Evolutionary conservation across 2,329 filamentous ascomycete genomes (phyloP).

Genomic region (Alternaria solani): DNA sequence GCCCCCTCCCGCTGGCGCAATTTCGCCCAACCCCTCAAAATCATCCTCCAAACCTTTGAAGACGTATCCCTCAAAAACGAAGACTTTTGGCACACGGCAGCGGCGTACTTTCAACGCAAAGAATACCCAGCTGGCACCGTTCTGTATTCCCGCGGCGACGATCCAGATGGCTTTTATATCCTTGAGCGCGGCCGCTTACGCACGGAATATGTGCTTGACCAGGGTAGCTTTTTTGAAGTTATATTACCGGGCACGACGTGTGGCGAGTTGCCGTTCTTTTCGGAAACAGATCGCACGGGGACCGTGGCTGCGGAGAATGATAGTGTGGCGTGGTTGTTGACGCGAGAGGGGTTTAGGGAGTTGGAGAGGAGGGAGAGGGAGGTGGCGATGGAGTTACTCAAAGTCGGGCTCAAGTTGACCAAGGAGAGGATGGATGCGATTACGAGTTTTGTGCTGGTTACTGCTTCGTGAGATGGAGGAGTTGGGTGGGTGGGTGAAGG

Average conservation of each 20-base stretch:
- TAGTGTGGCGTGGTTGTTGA: constrained; percentile 83
- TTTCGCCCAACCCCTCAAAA: constrained; percentile 87
- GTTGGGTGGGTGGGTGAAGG: not conserved
- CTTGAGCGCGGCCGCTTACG: constrained; percentile 88
- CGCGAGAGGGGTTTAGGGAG: constrained; percentile 72
- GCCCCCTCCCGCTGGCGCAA: constrained; percentile 73
- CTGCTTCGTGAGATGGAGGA: constrained; percentile 30
- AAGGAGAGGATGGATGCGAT: constrained; percentile 87
- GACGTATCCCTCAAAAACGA: constrained; percentile 85
- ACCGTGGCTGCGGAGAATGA: constrained; percentile 85
- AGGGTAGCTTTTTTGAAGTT: constrained; percentile 87
- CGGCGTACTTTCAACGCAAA: constrained; percentile 75
- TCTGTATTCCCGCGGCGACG: constrained; percentile 78
- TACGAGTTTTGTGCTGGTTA: constrained; percentile 56
- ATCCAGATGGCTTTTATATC: constrained; percentile 85
- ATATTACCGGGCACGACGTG: constrained; percentile 95
- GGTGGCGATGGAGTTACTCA: constrained; percentile 83
- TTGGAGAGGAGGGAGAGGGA: constrained; percentile 77
- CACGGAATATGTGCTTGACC: constrained; percentile 88
- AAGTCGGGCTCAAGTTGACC: constrained; percentile 89
- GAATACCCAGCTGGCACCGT: constrained; percentile 74
- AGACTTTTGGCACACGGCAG: constrained; percentile 91
- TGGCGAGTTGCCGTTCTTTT: constrained; percentile 96
- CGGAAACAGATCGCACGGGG: constrained; percentile 84
- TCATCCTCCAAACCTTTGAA: constrained; percentile 96